Evolutionary conservation across 768 basidiomycete genomes (phyloP), one percentile per base, ranked within the genome.

Genomic region (Astraeus odoratus): DNA sequence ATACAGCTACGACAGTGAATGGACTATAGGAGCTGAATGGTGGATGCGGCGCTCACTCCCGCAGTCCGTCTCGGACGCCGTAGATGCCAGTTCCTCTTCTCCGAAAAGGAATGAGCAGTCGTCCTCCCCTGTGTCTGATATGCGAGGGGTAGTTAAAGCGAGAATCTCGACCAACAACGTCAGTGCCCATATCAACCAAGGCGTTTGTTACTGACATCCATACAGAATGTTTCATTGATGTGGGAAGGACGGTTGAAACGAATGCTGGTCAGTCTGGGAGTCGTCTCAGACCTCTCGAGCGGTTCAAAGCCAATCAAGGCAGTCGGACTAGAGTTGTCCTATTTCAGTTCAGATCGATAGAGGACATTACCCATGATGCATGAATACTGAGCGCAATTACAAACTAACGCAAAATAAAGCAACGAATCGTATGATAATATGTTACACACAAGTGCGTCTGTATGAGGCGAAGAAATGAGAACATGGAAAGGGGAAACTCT

Each of bases 11-110:
- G 91, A 95, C 54, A 93, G 90, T 63, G 94, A 97, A 61, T 86
- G 93, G 85, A 85, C 89, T 8, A 78, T 97, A 69, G 95, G 95
- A 3, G 85, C 87, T 1, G 94, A 97, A 62, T 96, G 91, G 90
- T 96, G 91, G 92, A 76, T 92, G 59, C 77, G 91, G 18, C 76
- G 81, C 19, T 67, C 73, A 4, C 66, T 64, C 16, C 55, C 64
- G 10, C 61, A 65, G 43, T 49, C 58, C 7, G 42, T 42, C 25
- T 44, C 48, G 12, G 54, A 60, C 12, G 35, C 30, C 3, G 50
- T 55, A 30, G 12, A 43, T 31, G 15, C 44, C 13, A 41, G 38
- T 16, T 18, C 31, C 36, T 48, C 19, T 34, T 27, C 38, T 13
- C 38, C 52, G 22, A 23, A 40, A 42, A 49, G 46, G 30, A 34